Base-by-base conservation (phyloP, 192 early-diverging fungal species). In the Umbelopsis sp. region DNA sequence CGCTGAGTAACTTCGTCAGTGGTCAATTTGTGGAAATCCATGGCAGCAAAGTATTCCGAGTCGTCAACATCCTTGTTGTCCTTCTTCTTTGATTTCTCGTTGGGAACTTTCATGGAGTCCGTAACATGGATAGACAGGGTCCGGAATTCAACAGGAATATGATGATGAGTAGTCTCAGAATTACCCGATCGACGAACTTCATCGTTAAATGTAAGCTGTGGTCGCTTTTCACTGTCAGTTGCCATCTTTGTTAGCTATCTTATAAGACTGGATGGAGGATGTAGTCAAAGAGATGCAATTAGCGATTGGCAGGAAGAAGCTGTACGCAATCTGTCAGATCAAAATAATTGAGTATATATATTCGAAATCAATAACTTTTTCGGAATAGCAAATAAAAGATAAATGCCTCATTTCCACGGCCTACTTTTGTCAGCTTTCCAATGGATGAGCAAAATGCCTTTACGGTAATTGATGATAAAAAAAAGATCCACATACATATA, bases 71-170 rank as follows among this genome's bases (percentile, higher is more conserved):
- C 51, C 41, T 76, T 67, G 16, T 73, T 69, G 3, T 61, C 13
- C 7, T 55, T 61, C 21, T 78, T 77, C 18, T 67, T 71, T 1
- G 35, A 10, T 41, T 76, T 81, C 49, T 37, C 52, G 21, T 73
- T 66, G n/a, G 58, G 27, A 18, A 53, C 68, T 8, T 64, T 48
- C 46, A 49, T 78, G 33, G 81, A 79, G 41, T 82, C 77, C 49
- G 77, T 79, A 15, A 82, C 77, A 44, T 79, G 71, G 7, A 82
- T 71, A 4, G 81, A 82, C 13, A 82, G 55, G 18, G 81, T 82
- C 11, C 81, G 77, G 49, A 79, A 82, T 41, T 79, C 77, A 64
- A 82, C 78, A 20, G 81, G 81, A 23, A 76, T 71, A 20, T 70
- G 47, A 6, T 53, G 37, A 58, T 70, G 51, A 21, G 18, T 35